phyloP scores from a whole-genome alignment of 495 filamentous ascomycete genomes.

The Penicillium arizonense region DNA sequence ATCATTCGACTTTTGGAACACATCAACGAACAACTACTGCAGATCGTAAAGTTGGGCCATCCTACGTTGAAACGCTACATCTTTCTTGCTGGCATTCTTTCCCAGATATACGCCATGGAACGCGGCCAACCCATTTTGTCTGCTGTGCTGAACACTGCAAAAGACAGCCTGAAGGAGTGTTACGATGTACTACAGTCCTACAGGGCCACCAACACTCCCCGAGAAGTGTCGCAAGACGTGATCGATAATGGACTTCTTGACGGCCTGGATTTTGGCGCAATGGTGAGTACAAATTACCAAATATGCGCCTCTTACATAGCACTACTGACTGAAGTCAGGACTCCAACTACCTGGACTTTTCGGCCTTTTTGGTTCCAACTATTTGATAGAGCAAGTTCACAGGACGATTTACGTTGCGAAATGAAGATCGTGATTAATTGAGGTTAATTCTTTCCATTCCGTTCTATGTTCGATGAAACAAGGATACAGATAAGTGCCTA shows the following conservation, averaged over 20 bases:
- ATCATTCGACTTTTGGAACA: conserved; percentile 17
- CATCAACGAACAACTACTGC: conserved; percentile 18
- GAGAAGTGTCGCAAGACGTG: background rate
- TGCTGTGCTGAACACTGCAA: background rate
- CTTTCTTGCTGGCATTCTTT: conserved; percentile 16
- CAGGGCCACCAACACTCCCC: background rate
- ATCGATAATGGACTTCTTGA: background rate
- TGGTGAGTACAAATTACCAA: background rate
- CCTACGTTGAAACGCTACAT: conserved; percentile 23
- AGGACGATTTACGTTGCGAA: too few relatives aligned
- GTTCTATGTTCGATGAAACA: background rate
- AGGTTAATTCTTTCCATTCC: background rate
- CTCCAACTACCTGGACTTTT: background rate
- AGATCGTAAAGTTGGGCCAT: conserved; percentile 17
- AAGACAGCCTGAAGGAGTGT: background rate
- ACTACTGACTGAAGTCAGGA: background rate
- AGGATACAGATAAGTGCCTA: too few relatives aligned
- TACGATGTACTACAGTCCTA: too few relatives aligned
- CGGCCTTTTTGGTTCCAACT: background rate
- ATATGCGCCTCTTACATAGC: background rate
- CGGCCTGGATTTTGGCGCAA: background rate
- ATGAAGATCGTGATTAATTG: too few relatives aligned
- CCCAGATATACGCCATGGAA: conserved; percentile 23
- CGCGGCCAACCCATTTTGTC: background rate
- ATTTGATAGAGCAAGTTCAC: conserved; percentile 1